Evolutionary conservation across 2,329 filamentous ascomycete genomes (phyloP), one percentile per base, ranked within the genome.

Genomic region (Mariannaea elegans): DNA sequence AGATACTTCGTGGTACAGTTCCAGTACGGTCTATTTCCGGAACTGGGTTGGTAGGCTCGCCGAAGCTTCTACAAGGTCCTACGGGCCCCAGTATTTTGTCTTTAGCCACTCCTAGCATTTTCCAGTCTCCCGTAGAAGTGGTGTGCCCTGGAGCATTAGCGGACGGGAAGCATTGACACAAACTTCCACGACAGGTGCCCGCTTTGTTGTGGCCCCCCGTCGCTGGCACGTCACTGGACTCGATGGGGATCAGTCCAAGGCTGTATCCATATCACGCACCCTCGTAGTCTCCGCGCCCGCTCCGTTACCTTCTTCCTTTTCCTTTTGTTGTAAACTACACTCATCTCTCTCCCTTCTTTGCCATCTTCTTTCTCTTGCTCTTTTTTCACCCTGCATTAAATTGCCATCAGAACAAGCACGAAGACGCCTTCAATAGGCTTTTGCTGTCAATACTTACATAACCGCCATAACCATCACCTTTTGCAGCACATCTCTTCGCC

Each of bases 11-110:
- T n/a, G n/a, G n/a, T n/a, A n/a, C n/a, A n/a, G n/a, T n/a, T n/a
- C n/a, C n/a, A n/a, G n/a, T n/a, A n/a, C n/a, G n/a, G n/a, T n/a
- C n/a, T n/a, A n/a, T n/a, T n/a, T n/a, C n/a, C n/a, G n/a, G n/a
- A n/a, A n/a, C n/a, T n/a, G n/a, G 5, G 24, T 27, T 27, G 24
- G 24, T 27, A 27, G 49, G 27, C 38, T 58, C 48, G 50, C 48
- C 59, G 69, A 71, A 71, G 67, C 67, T 75, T 75, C 73, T 68
- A 75, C 73, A 73, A 75, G 69, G 64, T 74, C 71, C 71, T 59
- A 73, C 24, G 24, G 65, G 65, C 63, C 64, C 69, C 63, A 70
- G 67, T 66, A 4, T 51, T 57, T 56, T 38, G 36, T 45, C 19
- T 44, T 47, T n/a, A 32, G 46, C 23, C 31, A 29, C 47, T 47